Percentiles rank a stretch among this genome's conserved stretches.
These are phyloP conservation scores for Arachis stenosperma DNA, from an alignment of 306 rosid genomes.

Conservation along the genomic window DNA sequence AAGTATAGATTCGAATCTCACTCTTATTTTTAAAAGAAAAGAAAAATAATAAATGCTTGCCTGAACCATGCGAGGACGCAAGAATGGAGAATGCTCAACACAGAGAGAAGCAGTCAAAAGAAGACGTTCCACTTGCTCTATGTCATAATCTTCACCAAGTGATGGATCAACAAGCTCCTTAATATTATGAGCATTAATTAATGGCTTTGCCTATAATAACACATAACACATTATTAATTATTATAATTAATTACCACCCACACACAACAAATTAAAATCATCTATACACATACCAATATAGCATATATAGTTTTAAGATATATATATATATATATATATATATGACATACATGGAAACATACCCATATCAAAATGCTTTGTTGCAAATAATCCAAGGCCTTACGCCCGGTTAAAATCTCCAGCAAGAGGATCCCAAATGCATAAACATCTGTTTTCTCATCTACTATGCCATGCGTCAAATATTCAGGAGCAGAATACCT, in stretches of 20 bases:
- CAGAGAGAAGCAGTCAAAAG: conserved; percentile 82
- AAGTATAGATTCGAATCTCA: too few species aligned
- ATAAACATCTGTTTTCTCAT: conserved; percentile 84
- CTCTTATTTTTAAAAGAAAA: too few species aligned
- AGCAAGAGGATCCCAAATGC: conserved; percentile 79
- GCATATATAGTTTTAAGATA: too few species aligned
- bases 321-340: too few species aligned
- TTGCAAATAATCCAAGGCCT: conserved; percentile 60
- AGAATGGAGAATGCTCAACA: conserved; percentile 66
- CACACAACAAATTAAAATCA: too few species aligned
- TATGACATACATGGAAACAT: not conserved
- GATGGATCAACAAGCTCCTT: conserved; percentile 71
- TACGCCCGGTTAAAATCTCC: conserved; percentile 84
- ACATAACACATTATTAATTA: too few species aligned
- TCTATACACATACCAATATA: too few species aligned
- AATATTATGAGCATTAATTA: conserved; percentile 49
- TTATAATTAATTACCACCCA: too few species aligned
- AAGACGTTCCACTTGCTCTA: conserved; percentile 55
- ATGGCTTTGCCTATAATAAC: conserved; percentile 53
- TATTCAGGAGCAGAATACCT: conserved; percentile 95
- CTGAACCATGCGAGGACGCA: conserved; percentile 87
- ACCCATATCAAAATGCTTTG: conserved; percentile 80
- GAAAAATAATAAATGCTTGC: conserved; percentile 42
- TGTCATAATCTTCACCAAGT: conserved; percentile 57
- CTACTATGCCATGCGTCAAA: conserved; percentile 74